phyloP scores from a whole-genome alignment of 1,284 basidiomycete species.

The Leccinum pseudoinsigne region DNA sequence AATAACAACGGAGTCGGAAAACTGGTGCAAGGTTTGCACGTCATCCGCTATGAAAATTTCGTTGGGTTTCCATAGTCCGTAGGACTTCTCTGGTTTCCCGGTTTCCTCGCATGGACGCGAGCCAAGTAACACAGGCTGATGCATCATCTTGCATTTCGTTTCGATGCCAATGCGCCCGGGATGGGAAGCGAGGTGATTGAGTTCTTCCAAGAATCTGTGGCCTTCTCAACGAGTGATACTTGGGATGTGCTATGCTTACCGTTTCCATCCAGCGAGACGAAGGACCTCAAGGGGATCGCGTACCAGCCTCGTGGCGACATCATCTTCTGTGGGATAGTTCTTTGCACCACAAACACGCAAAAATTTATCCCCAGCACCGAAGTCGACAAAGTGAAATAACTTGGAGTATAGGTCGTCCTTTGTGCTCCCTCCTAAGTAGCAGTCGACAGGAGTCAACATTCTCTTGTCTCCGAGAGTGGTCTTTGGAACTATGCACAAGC shows the following conservation, averaged over 20 bases:
- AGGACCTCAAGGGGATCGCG: too few relatives aligned
- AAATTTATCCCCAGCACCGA: constrained; percentile 80
- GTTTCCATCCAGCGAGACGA: too few relatives aligned
- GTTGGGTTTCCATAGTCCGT: background rate
- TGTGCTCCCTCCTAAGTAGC: constrained; percentile 1
- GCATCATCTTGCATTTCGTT: background rate
- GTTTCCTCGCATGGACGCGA: background rate
- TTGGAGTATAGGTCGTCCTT: constrained; percentile 53
- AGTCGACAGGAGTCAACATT: background rate
- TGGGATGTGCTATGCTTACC: background rate
- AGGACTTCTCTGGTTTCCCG: background rate
- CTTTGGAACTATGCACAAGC: too few relatives aligned
- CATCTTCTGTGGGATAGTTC: constrained; percentile 82
- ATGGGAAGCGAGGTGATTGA: background rate
- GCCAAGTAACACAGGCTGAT: constrained; percentile 1
- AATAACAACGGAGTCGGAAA: constrained; percentile 6
- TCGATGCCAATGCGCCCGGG: background rate
- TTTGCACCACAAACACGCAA: constrained; percentile 76
- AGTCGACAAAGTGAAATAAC: constrained; percentile 85
- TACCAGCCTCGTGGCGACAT: constrained; percentile 54
- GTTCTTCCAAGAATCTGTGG: constrained; percentile 5
- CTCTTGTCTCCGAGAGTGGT: too few relatives aligned
- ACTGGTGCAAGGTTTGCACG: constrained; percentile 3
- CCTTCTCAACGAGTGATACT: background rate
- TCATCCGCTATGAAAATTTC: constrained; percentile 16